These are phyloP conservation scores for Capsella rubella DNA, from an alignment of 441 rosid genomes.

Conservation along the genomic window DNA sequence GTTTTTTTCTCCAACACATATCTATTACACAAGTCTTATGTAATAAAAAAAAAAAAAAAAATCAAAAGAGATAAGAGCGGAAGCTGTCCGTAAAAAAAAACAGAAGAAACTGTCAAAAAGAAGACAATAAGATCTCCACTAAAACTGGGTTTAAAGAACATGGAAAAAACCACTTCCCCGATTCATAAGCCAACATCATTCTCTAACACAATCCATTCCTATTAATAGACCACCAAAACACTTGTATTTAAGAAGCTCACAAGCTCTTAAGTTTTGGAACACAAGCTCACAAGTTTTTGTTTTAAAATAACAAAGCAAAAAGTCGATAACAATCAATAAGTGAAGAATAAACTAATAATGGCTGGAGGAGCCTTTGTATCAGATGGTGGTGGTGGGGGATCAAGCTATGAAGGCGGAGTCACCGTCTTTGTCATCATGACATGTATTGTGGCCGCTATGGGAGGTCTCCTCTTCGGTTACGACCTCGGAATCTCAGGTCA, in stretches of 20 bases:
- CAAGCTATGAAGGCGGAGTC: slow-evolving; percentile 57
- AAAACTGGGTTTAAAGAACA: slow-evolving; percentile 38
- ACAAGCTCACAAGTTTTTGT: slow-evolving; percentile 25
- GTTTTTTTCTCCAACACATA: too few relatives aligned
- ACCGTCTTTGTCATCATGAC: slow-evolving; percentile 50
- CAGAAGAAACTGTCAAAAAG: slow-evolving; percentile 27
- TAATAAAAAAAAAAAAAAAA: too few relatives aligned
- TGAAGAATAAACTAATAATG: slow-evolving; percentile 46
- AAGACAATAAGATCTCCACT: slow-evolving; percentile 39
- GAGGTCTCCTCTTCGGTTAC: slow-evolving; percentile 53
- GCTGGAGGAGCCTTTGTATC: slow-evolving; percentile 57
- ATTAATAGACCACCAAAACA: slow-evolving; percentile 25
- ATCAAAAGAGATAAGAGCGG: not conserved
- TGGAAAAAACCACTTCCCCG: slow-evolving; percentile 27
- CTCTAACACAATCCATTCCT: slow-evolving; percentile 26
- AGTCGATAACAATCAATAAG: slow-evolving; percentile 11
- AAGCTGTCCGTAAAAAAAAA: slow-evolving; percentile 25
- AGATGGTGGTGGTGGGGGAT: slow-evolving; percentile 34
- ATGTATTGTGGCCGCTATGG: slow-evolving; percentile 57
- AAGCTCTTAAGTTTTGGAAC: slow-evolving; percentile 31
- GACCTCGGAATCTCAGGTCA: slow-evolving; percentile 50
- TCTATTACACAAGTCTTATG: too few relatives aligned
- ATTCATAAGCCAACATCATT: slow-evolving; percentile 32
- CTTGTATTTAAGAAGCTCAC: slow-evolving; percentile 38
- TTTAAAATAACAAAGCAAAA: slow-evolving; percentile 30